Evolutionary conservation across 768 basidiomycete genomes (phyloP).

Genomic region (Psilocybe sp.): DNA sequence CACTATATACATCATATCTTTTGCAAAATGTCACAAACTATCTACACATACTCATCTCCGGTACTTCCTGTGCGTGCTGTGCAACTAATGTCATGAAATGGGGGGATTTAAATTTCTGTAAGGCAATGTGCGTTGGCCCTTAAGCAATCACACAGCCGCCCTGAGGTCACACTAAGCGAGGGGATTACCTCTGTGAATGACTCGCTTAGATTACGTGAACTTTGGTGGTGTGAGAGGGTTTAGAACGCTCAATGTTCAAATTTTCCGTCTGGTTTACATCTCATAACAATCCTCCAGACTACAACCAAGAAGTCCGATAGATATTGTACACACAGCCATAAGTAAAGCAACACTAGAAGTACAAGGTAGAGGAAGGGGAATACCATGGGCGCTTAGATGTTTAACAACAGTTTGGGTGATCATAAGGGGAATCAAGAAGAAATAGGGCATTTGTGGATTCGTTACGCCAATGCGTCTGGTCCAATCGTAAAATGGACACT

Average conservation of each 20-base stretch:
- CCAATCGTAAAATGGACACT: slow-evolving; percentile 67
- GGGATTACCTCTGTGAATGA: no score
- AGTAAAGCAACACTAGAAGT: not conserved
- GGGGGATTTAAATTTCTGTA: no score
- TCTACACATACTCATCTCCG: no score
- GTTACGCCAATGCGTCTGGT: slow-evolving; percentile 34
- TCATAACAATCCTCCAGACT: not conserved
- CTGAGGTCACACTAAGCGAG: no score
- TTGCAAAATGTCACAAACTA: not conserved
- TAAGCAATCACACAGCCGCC: no score
- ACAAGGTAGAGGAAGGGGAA: not conserved
- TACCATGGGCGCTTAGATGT: not conserved
- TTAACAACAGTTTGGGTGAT: not conserved
- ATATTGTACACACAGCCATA: slow-evolving; percentile 3
- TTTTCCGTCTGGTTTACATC: not conserved
- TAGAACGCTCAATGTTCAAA: not conserved
- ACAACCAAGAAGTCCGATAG: not conserved
- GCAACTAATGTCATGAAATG: no score
- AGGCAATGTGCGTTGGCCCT: no score
- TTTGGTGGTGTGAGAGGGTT: not conserved
- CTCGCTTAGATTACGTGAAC: no score
- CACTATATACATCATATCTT: not conserved
- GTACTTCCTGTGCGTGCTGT: no score
- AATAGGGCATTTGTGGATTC: not conserved
- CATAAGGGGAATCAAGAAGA: not conserved